Evolutionary conservation across 306 rosid species (phyloP), one percentile per base, ranked within the genome.

Genomic region (Ochetophila trinervis): DNA sequence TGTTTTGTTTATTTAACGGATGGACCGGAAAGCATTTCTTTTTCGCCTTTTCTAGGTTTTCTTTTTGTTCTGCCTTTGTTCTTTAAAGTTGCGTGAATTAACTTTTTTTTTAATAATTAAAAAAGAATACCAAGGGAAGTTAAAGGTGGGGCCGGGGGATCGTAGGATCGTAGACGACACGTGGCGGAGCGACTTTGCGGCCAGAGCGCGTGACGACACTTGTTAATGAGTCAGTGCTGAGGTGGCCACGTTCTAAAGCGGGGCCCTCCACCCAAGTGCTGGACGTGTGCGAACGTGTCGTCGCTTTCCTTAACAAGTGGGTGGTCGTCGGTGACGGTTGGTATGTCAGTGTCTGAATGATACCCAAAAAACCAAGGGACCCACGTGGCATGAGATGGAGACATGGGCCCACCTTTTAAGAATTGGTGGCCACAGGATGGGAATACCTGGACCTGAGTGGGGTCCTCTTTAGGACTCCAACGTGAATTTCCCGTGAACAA

Each of bases 211-310:
- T 82, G 71, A 50, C 16, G 82, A 77, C 87, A 86, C 88, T 80
- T 86, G 90, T 77, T 67, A 45, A 17, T 66, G 74, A 75, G 78
- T 75, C 60, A 76, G 54, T 32, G 27, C 64, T 69, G 98, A 89
- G 86, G 74, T 66, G 92, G 90, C 87, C 93, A 88, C 88, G 89
- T 73, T 50, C 17, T 34, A 10, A 21, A 1, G 70, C 4, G 95
- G 89, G 95, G 24, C 83, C 96, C 86, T 14, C 76, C 52, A 53
- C 24, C 40, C 55, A 81, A 63, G 69, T 45, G 77, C 62, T 67
- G 81, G 86, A 74, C 79, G 78, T 58, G 79, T 52, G 76, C 12
- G 51, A 65, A 22, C 63, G 83, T 57, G 73, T 40, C 59, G 71
- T 75, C 71, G 53, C 65, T 19, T 9, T 69, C 75, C 5, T 24